Conservation (phyloP, 2,329 filamentous ascomycete species). For the Aspergillus jensenii region DNA sequence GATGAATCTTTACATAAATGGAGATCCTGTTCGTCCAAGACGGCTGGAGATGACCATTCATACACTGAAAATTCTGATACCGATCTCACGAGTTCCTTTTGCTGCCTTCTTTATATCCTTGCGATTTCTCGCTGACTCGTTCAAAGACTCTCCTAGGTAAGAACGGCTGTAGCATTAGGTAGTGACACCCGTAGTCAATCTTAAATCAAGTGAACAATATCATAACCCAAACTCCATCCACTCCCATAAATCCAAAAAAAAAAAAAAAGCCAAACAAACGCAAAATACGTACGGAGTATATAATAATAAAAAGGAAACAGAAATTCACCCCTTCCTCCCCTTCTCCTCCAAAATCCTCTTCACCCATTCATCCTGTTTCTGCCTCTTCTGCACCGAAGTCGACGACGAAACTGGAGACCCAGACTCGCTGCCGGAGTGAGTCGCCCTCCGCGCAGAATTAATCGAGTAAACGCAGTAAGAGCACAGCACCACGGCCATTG, state of each 20-base stretch:
- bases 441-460: slow-evolving; percentile 65
- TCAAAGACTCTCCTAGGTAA: not conserved
- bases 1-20: slow-evolving; percentile 35
- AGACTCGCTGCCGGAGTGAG: slow-evolving; percentile 25
- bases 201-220: not conserved
- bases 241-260: not conserved
- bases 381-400: not conserved
- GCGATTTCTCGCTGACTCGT: not conserved
- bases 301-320: not conserved
- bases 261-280: not conserved
- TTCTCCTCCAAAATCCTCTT: slow-evolving; percentile 33
- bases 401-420: not conserved
- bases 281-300: not conserved
- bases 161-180: not conserved
- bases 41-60: slow-evolving; percentile 38
- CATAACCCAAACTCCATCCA: not conserved
- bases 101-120: not conserved
- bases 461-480: slow-evolving; percentile 65
- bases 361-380: slow-evolving; percentile 23
- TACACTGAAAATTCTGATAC: slow-evolving; percentile 44
- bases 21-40: slow-evolving; percentile 27
- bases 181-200: not conserved
- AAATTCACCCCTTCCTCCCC: slow-evolving; percentile 16
- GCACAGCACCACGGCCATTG: slow-evolving; percentile 61
- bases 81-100: slow-evolving; percentile 6